These are phyloP conservation scores for Coprinopsis cinerea DNA, from an alignment of 768 basidiomycete species.

Conservation along the genomic window DNA sequence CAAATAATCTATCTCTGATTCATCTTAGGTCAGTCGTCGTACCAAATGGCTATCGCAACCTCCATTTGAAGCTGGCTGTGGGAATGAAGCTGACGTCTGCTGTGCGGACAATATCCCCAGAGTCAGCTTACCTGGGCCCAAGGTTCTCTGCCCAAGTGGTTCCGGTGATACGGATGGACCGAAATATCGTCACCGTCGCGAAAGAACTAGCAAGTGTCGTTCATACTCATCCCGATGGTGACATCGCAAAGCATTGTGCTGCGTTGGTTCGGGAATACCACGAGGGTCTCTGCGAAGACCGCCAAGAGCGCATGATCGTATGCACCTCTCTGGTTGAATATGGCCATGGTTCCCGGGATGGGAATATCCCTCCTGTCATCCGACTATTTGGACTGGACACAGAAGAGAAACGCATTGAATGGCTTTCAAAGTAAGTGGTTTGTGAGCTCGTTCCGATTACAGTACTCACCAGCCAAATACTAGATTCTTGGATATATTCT, in stretches of 20 bases:
- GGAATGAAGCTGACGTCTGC: conserved; percentile 55
- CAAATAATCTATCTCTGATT: neutral
- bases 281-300: conserved; percentile 41
- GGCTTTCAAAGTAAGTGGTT: conserved; percentile 42
- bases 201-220: conserved; percentile 51
- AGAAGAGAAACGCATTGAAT: conserved; percentile 40
- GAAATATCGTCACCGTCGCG: conserved; percentile 45
- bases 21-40: conserved; percentile 45
- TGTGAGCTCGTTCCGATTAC: neutral
- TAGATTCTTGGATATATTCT: conserved; percentile 44
- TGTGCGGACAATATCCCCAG: conserved; percentile 54
- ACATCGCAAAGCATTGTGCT: conserved; percentile 50
- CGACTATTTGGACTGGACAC: conserved; percentile 47
- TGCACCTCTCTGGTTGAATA: conserved; percentile 52
- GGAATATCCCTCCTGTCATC: conserved; percentile 41
- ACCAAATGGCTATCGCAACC: conserved; percentile 37
- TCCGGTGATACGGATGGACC: conserved; percentile 42
- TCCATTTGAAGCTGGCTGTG: conserved; percentile 49
- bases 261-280: conserved; percentile 49
- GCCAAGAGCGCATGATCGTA: conserved; percentile 47
- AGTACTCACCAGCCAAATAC: neutral
- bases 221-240: conserved; percentile 38
- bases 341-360: conserved; percentile 42
- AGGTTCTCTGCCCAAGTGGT: conserved; percentile 50
- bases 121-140: conserved; percentile 50